These are phyloP conservation scores for Sedum album DNA, from an alignment of 164 flowering plant genomes.

Conservation along the genomic window DNA sequence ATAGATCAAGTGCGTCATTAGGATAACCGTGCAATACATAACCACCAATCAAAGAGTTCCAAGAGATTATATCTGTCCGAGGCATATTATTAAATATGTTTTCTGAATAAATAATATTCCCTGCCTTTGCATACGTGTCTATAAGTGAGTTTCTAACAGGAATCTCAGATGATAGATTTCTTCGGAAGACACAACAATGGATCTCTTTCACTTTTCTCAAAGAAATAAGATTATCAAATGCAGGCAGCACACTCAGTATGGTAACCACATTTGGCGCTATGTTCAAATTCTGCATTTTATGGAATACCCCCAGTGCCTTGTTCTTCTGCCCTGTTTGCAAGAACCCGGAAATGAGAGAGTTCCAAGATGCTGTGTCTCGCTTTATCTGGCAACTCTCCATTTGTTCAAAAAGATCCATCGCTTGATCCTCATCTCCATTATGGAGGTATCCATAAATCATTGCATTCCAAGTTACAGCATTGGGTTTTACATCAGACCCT, in stretches of 20 bases:
- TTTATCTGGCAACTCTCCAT: constrained; percentile 36
- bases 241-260: constrained; percentile 44
- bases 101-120: constrained; percentile 33
- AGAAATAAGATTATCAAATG: constrained; percentile 44
- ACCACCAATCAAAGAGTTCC: constrained; percentile 43
- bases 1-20: constrained; percentile 28
- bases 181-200: constrained; percentile 38
- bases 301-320: constrained; percentile 40
- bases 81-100: constrained; percentile 34
- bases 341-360: constrained; percentile 47
- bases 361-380: constrained; percentile 54
- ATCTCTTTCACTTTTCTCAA: constrained; percentile 51
- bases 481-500: constrained; percentile 32
- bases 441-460: constrained; percentile 53
- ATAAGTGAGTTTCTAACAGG: constrained; percentile 41
- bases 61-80: constrained; percentile 36
- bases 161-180: constrained; percentile 25
- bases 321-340: constrained; percentile 33
- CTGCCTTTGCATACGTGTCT: constrained; percentile 49
- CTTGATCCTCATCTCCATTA: constrained; percentile 51
- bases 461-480: constrained; percentile 49
- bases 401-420: constrained; percentile 41
- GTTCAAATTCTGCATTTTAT: constrained; percentile 38
- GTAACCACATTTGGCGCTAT: constrained; percentile 40
- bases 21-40: constrained; percentile 42